Percentiles rank a stretch among this genome's conserved stretches.
Evolutionary conservation across 345 rosid genomes (phyloP).

Genomic region (Dimocarpus longan): DNA sequence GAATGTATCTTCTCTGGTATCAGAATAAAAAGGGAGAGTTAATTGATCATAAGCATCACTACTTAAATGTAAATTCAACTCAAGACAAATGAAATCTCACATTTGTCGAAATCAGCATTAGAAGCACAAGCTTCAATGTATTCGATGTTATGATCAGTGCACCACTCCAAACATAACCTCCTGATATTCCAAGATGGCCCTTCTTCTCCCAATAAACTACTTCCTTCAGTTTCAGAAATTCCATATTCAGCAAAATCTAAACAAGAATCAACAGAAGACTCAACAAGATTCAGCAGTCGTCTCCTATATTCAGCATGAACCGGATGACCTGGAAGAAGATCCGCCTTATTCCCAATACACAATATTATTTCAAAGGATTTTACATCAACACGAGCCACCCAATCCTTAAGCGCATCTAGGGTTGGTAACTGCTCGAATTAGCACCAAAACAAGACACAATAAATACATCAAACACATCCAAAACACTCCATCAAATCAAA

Average conservation of each 20-base stretch:
- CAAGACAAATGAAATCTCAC: constrained; percentile 41
- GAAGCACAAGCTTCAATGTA: constrained; percentile 92
- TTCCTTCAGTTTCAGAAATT: constrained; percentile 77
- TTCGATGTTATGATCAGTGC: constrained; percentile 66
- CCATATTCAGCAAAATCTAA: constrained; percentile 50
- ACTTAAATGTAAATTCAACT: neutral
- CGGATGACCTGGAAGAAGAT: constrained; percentile 68
- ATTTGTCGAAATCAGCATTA: constrained; percentile 76
- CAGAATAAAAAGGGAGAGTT: neutral
- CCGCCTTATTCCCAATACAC: constrained; percentile 91
- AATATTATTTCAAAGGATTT: constrained; percentile 60
- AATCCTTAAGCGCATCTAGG: constrained; percentile 61
- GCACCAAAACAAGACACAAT: constrained; percentile 10
- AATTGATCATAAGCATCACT: neutral
- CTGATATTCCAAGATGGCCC: constrained; percentile 51
- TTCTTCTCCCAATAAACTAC: constrained; percentile 62
- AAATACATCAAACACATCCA: neutral
- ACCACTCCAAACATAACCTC: constrained; percentile 77
- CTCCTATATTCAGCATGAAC: constrained; percentile 81
- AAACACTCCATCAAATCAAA: neutral
- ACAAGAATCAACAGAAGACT: constrained; percentile 36
- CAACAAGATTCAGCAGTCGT: constrained; percentile 43
- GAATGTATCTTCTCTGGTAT: neutral
- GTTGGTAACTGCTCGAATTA: constrained; percentile 61
- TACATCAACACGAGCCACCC: constrained; percentile 69